phyloP scores from a whole-genome alignment of 371 early-diverging fungal species.

The Smittium mucronatum region DNA sequence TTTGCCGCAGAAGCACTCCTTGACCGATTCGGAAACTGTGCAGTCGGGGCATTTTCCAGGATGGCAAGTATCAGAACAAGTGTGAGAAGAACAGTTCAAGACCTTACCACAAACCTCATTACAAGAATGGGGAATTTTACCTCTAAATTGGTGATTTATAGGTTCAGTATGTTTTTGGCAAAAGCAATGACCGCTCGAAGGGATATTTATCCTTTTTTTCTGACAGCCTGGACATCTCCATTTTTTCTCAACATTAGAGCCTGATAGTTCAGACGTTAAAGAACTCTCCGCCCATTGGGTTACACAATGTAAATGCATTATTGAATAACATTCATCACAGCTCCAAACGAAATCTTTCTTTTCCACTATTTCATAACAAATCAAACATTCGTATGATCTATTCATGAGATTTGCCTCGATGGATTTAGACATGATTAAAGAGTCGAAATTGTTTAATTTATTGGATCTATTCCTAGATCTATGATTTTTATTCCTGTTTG shows the following conservation, averaged over 20 bases:
- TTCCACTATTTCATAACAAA: slow-evolving; percentile 75
- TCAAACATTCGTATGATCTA: slow-evolving; percentile 81
- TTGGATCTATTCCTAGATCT: background rate
- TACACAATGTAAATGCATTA: slow-evolving; percentile 72
- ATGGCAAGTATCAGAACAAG: slow-evolving; percentile 57
- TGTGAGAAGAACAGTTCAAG: slow-evolving; percentile 26
- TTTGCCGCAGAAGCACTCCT: slow-evolving; percentile 71
- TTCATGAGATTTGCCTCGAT: slow-evolving; percentile 48
- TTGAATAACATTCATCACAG: slow-evolving; percentile 77
- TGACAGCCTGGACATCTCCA: slow-evolving; percentile 96
- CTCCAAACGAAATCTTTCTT: slow-evolving; percentile 60
- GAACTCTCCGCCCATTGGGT: slow-evolving; percentile 60
- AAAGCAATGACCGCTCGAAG: slow-evolving; percentile 66
- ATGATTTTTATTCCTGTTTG: background rate
- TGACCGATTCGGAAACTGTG: slow-evolving; percentile 55
- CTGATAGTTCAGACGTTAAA: background rate
- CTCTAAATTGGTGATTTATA: slow-evolving; percentile 22
- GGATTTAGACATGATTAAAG: slow-evolving; percentile 8
- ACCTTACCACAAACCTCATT: slow-evolving; percentile 49
- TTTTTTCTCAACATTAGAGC: slow-evolving; percentile 4
- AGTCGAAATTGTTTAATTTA: background rate
- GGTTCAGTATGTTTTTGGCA: slow-evolving; percentile 63
- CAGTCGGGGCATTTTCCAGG: slow-evolving; percentile 92
- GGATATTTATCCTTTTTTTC: slow-evolving; percentile 45
- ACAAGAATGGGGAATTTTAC: slow-evolving; percentile 72